Percentiles rank a stretch among this genome's conserved stretches.
These are phyloP conservation scores for Cladophialophora chaetospira DNA, from an alignment of 2,329 filamentous ascomycete genomes.

Conservation along the genomic window DNA sequence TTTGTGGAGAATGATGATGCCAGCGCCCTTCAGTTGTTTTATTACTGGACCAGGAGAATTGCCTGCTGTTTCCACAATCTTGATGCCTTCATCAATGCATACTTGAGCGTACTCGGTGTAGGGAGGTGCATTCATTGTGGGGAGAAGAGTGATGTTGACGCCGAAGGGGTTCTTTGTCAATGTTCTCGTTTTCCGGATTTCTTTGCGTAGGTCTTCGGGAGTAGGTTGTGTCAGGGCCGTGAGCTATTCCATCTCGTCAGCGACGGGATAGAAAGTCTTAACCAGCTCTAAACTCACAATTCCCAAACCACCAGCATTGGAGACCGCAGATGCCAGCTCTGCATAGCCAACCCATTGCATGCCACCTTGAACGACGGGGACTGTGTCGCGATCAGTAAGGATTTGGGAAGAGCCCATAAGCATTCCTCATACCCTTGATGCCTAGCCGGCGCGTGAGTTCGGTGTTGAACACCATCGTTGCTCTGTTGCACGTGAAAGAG, in stretches of 20 bases:
- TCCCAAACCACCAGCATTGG: slow-evolving; percentile 56
- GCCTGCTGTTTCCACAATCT: slow-evolving; percentile 88
- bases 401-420: slow-evolving; percentile 2
- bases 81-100: slow-evolving; percentile 88
- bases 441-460: slow-evolving; percentile 63
- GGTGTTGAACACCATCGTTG: slow-evolving; percentile 65
- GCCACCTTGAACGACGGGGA: slow-evolving; percentile 53
- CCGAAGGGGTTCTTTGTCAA: slow-evolving; percentile 70
- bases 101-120: slow-evolving; percentile 90
- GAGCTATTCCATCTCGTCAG: slow-evolving; percentile 39
- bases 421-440: slow-evolving; percentile 42
- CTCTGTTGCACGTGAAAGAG: neutral
- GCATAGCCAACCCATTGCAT: slow-evolving; percentile 61
- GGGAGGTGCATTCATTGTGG: slow-evolving; percentile 84
- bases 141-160: slow-evolving; percentile 93
- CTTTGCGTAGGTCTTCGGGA: slow-evolving; percentile 86
- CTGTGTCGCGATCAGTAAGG: slow-evolving; percentile 34
- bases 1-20: slow-evolving; percentile 85
- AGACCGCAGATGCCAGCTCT: slow-evolving; percentile 54
- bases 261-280: neutral
- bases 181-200: slow-evolving; percentile 82
- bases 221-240: slow-evolving; percentile 81
- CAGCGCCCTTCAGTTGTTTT: slow-evolving; percentile 77
- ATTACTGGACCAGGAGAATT: slow-evolving; percentile 92
- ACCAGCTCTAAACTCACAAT: slow-evolving; percentile 41